phyloP scores from a whole-genome alignment of 1,139 yeast genomes.

The Zygosaccharomyces sapae region DNA sequence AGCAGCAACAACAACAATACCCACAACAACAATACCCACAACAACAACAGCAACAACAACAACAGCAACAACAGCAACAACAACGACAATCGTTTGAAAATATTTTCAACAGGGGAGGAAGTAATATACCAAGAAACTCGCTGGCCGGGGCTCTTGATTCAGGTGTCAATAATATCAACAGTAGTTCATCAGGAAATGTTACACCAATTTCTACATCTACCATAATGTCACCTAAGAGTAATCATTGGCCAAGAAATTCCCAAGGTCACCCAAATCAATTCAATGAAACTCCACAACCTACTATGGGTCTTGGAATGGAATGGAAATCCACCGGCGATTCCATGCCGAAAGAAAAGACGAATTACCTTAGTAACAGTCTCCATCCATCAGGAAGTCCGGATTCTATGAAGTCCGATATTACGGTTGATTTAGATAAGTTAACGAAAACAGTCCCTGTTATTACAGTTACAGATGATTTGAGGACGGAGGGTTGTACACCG shows the following conservation, averaged over 20 bases:
- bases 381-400: neutral
- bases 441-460: slow-evolving; percentile 24
- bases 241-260: neutral
- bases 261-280: neutral
- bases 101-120: neutral
- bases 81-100: slow-evolving; percentile 3
- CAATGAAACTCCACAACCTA: neutral
- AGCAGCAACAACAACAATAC: slow-evolving; percentile 2
- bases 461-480: slow-evolving; percentile 25
- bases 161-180: slow-evolving; percentile 1
- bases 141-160: slow-evolving; percentile 7
- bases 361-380: neutral
- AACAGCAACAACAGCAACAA: slow-evolving; percentile 5
- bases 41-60: neutral
- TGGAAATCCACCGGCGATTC: neutral
- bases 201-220: slow-evolving; percentile 16
- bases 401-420: slow-evolving; percentile 15
- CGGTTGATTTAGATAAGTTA: slow-evolving; percentile 24
- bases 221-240: slow-evolving; percentile 9
- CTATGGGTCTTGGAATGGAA: slow-evolving; percentile 3
- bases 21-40: neutral
- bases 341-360: neutral
- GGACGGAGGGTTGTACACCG: slow-evolving; percentile 18
- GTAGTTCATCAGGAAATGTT: slow-evolving; percentile 6
- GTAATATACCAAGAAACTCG: slow-evolving; percentile 1